These are phyloP conservation scores for Silene uniflora DNA, from an alignment of 148 eudicot species.

Conservation along the genomic window DNA sequence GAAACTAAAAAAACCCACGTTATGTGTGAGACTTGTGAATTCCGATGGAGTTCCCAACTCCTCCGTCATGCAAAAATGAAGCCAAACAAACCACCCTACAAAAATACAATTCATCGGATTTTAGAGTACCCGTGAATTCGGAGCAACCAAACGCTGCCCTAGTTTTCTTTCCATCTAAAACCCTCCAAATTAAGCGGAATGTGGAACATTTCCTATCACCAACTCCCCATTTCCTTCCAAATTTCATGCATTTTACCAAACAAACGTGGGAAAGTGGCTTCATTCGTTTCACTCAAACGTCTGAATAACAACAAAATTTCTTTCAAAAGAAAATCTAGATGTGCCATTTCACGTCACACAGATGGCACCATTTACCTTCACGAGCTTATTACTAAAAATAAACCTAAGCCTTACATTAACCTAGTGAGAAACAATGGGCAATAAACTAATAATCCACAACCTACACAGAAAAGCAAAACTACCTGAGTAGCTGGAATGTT, in stretches of 20 bases:
- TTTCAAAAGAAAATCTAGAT: too few species aligned
- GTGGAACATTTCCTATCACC: not conserved
- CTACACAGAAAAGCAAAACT: not conserved
- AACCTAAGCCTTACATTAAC: not conserved
- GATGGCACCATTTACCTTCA: not conserved
- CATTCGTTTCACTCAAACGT: not conserved
- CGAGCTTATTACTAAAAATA: not conserved
- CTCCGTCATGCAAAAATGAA: too few species aligned
- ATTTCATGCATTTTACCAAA: not conserved
- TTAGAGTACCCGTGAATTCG: too few species aligned
- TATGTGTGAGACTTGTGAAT: too few species aligned
- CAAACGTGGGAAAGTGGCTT: not conserved
- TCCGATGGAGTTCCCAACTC: too few species aligned
- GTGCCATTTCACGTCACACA: not conserved
- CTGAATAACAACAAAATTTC: not conserved
- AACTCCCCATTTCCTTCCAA: not conserved
- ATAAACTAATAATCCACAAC: not conserved
- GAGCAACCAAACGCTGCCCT: too few species aligned
- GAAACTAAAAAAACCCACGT: too few species aligned
- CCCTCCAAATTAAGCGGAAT: too few species aligned
- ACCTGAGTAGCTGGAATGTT: conserved; percentile 98
- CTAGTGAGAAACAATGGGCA: not conserved
- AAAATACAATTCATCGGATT: too few species aligned
- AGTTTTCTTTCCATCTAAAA: too few species aligned
- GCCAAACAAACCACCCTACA: too few species aligned